These are phyloP conservation scores for Scleroderma bovista DNA, from an alignment of 768 basidiomycete species.

Conservation along the genomic window DNA sequence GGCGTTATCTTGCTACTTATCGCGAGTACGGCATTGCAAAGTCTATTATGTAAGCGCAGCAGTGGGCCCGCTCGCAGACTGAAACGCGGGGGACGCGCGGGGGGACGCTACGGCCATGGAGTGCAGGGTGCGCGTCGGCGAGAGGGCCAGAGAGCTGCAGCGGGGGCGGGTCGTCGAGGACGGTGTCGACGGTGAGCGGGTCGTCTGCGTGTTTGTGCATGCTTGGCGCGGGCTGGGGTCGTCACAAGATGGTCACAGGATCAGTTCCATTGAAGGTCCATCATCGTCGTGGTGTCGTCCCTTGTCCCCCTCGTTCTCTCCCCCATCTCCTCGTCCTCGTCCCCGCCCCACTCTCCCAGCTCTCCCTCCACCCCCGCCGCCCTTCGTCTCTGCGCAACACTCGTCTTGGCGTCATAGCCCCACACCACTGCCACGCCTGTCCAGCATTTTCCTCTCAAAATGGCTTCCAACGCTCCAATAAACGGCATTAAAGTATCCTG, in stretches of 20 bases:
- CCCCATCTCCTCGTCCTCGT: slow-evolving; percentile 4
- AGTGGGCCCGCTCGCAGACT: too few relatives aligned
- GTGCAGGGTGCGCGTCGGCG: too few relatives aligned
- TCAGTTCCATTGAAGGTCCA: slow-evolving; percentile 17
- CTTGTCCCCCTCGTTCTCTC: slow-evolving; percentile 21
- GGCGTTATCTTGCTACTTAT: too few relatives aligned
- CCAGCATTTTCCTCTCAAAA: slow-evolving; percentile 35
- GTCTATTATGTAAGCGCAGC: too few relatives aligned
- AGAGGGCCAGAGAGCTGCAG: too few relatives aligned
- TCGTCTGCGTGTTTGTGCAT: slow-evolving; percentile 24
- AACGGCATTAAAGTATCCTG: slow-evolving; percentile 85
- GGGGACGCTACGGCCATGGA: too few relatives aligned
- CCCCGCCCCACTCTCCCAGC: slow-evolving; percentile 3
- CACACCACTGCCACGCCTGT: too few relatives aligned
- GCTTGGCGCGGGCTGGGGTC: slow-evolving; percentile 4
- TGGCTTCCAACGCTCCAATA: slow-evolving; percentile 76
- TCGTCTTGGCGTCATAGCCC: too few relatives aligned
- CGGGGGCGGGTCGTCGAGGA: too few relatives aligned
- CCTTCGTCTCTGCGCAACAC: background rate
- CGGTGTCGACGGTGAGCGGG: too few relatives aligned
- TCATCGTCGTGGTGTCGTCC: slow-evolving; percentile 18
- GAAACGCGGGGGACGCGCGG: too few relatives aligned
- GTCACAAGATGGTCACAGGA: slow-evolving; percentile 30
- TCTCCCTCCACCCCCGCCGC: background rate
- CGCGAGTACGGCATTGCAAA: too few relatives aligned